Conservation (phyloP, 768 basidiomycete species). For the Tricholomella constricta region DNA sequence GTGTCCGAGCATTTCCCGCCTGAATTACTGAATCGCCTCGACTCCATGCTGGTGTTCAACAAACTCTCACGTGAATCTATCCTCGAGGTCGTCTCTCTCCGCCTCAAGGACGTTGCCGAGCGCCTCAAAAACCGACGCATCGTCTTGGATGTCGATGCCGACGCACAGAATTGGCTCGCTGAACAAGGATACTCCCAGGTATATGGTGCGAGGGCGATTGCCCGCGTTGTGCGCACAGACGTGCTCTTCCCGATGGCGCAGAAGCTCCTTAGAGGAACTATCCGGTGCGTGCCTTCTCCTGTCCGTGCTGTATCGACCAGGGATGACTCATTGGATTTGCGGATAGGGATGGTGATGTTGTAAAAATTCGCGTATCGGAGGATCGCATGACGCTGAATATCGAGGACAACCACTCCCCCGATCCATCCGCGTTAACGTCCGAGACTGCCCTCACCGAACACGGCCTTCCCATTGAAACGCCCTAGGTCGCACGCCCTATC, state of each 20-base stretch:
- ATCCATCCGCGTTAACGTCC: conserved; percentile 33
- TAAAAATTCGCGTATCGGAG: conserved; percentile 49
- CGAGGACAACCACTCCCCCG: conserved; percentile 61
- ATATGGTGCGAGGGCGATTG: conserved; percentile 88
- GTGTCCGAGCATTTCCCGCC: conserved; percentile 86
- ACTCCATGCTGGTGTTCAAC: conserved; percentile 89
- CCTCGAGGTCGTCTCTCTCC: conserved; percentile 74
- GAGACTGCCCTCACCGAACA: conserved; percentile 1
- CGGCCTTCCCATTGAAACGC: not conserved
- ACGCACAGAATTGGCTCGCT: conserved; percentile 69
- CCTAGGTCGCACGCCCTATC: not conserved
- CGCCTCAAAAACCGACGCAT: conserved; percentile 69
- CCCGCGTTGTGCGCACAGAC: conserved; percentile 79
- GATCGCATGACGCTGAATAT: conserved; percentile 52
- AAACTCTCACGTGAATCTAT: conserved; percentile 77
- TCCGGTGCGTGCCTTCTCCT: conserved; percentile 50
- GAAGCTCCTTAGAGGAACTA: conserved; percentile 76
- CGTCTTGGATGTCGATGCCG: conserved; percentile 64
- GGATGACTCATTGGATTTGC: not conserved
- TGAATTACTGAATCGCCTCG: conserved; percentile 87
- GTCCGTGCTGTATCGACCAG: not conserved
- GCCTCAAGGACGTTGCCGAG: conserved; percentile 71
- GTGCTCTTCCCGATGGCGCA: conserved; percentile 83
- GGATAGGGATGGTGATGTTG: conserved; percentile 66
- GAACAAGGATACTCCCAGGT: conserved; percentile 78